Evolutionary conservation across 495 filamentous ascomycete species (phyloP).

Genomic region (Saxispiralis lemnorum): DNA sequence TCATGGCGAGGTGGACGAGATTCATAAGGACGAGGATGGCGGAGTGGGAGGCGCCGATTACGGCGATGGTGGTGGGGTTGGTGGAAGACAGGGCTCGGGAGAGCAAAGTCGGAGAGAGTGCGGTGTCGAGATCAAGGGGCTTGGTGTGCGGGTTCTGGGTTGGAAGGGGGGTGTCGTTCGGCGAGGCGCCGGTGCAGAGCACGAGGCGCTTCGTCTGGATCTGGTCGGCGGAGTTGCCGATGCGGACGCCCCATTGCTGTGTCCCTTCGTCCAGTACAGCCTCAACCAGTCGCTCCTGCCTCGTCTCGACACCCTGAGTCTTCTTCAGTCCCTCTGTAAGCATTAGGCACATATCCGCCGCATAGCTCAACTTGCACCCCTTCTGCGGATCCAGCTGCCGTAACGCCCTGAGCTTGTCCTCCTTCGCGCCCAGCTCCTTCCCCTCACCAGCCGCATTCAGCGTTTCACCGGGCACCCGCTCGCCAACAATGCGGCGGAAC

Average conservation of each 20-base stretch:
- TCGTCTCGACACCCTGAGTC: slow-evolving; percentile 1
- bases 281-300: slow-evolving; percentile 1
- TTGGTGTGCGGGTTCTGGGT: slow-evolving; percentile 20
- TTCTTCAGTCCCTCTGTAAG: slow-evolving; percentile 11
- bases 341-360: slow-evolving; percentile 13
- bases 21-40: slow-evolving; percentile 45
- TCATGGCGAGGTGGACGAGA: slow-evolving; percentile 33
- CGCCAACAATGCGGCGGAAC: slow-evolving; percentile 9
- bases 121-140: slow-evolving; percentile 36
- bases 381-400: slow-evolving; percentile 8
- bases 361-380: slow-evolving; percentile 10
- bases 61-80: slow-evolving; percentile 28
- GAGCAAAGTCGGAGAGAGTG: slow-evolving; percentile 38
- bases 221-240: not conserved
- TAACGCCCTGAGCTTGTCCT: slow-evolving; percentile 7
- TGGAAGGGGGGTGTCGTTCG: slow-evolving; percentile 29
- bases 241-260: slow-evolving; percentile 1
- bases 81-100: slow-evolving; percentile 24
- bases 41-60: slow-evolving; percentile 44
- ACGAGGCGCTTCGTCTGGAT: slow-evolving; percentile 25
- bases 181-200: slow-evolving; percentile 41
- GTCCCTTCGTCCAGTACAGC: slow-evolving; percentile 4
- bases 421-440: slow-evolving; percentile 2
- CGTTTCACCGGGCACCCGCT: not conserved
- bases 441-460: slow-evolving; percentile 6